phyloP scores from a whole-genome alignment of 1,139 yeast genomes.

The Blastobotrys apis region DNA sequence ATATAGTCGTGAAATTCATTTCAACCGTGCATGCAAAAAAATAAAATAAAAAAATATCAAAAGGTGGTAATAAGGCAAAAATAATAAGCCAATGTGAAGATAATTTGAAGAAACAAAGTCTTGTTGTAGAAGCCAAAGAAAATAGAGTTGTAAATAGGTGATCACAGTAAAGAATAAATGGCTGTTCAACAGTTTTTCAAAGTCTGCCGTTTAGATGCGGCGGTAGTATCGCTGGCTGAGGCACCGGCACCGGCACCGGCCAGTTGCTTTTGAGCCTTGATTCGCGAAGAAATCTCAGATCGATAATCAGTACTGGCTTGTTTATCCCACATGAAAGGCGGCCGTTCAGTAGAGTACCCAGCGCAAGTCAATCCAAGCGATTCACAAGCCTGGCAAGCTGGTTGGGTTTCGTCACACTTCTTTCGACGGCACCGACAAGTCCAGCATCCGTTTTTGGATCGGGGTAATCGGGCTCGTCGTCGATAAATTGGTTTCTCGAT shows the following conservation, averaged over 20 bases:
- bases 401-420: constrained; percentile 76
- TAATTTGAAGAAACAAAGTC: too few species aligned
- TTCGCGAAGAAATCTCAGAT: constrained; percentile 12
- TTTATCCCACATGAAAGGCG: constrained; percentile 47
- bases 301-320: constrained; percentile 13
- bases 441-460: constrained; percentile 44
- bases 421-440: constrained; percentile 65
- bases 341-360: constrained; percentile 39
- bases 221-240: neutral
- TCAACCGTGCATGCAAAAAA: too few species aligned
- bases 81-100: too few species aligned
- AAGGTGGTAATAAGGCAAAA: too few species aligned
- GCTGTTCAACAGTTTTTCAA: neutral
- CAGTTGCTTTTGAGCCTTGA: constrained; percentile 7
- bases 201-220: neutral
- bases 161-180: neutral
- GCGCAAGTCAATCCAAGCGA: constrained; percentile 40
- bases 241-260: too few species aligned
- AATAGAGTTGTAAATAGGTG: too few species aligned
- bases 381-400: constrained; percentile 35
- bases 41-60: too few species aligned
- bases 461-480: constrained; percentile 17
- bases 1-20: too few species aligned
- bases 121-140: neutral
- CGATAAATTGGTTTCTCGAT: constrained; percentile 9